phyloP scores from a whole-genome alignment of 116 monocot species.

The Iris pallida region DNA sequence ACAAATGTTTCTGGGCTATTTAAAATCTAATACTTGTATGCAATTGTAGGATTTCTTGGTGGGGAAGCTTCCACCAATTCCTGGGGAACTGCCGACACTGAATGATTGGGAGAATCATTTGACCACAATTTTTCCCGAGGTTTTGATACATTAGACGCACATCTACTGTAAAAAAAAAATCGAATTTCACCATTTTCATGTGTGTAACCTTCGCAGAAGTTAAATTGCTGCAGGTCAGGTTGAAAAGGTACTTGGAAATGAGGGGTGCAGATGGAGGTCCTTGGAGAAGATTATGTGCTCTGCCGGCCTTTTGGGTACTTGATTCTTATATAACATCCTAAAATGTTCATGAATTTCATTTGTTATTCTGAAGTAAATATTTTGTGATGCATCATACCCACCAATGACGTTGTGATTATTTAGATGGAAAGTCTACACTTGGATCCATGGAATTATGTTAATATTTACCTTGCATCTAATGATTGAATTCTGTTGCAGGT shows the following conservation, averaged over 20 bases:
- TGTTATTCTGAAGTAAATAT: too few species aligned
- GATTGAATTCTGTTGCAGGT: conserved; percentile 37
- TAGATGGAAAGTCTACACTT: background rate
- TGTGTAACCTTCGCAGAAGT: too few species aligned
- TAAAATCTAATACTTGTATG: background rate
- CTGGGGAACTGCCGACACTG: conserved; percentile 81
- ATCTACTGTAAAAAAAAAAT: background rate
- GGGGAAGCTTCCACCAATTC: conserved; percentile 82
- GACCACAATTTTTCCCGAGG: conserved; percentile 98
- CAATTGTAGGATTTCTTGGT: conserved; percentile 76
- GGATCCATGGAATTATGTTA: background rate
- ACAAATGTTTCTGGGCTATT: background rate
- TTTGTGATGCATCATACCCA: too few species aligned
- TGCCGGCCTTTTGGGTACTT: conserved; percentile 96
- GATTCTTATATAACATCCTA: background rate
- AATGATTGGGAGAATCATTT: conserved; percentile 99
- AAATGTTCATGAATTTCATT: background rate
- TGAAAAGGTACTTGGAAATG: conserved; percentile 98
- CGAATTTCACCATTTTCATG: too few species aligned
- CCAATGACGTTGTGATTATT: background rate
- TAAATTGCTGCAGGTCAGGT: conserved; percentile 56
- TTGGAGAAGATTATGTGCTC: conserved; percentile 95
- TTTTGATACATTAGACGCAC: conserved; percentile 11
- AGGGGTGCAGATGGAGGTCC: conserved; percentile 99
- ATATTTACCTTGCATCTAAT: background rate